Base-by-base conservation (phyloP, 2,329 filamentous ascomycete species). In the Phialophora verrucosa region DNA sequence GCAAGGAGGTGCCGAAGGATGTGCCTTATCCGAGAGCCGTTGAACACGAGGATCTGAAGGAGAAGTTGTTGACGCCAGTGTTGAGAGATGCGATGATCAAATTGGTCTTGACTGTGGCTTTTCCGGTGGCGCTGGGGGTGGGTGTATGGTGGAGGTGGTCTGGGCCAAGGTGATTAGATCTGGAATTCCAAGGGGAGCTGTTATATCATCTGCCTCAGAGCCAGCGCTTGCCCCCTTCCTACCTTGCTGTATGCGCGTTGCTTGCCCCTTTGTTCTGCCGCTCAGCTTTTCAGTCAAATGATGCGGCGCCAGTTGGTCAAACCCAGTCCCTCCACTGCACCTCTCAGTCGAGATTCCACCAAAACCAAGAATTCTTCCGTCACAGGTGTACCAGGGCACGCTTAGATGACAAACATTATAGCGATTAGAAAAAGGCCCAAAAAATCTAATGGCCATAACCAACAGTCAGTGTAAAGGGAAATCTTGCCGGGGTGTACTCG, bases 1-100 rank as follows among this genome's bases (percentile, higher is more conserved):
- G 29, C n/a, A 60, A 60, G 58, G 38, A 51, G 11, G 58, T 51
- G 27, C 58, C 58, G 2, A 60, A 60, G 58, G 58, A n/a, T 23
- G 58, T 60, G 20, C 25, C 27, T 4, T 60, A 32, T 11, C 58
- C 58, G 7, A 20, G 44, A 35, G 58, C 25, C 4, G 44, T 60
- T 5, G 42, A 60, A 14, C 58, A 60, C 11, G 29, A 35, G 44
- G 58, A 60, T 14, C 10, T 51, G 42, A 60, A 60, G 42, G 44
- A 60, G 8, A 51, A 35, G 17, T 20, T 23, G 42, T 2, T 51
- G n/a, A 3, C 11, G 29, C 58, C 58, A 7, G 3, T 32, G 27
- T 2, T 60, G 42, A 60, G n/a, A n/a, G 47, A 60, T 12, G 58
- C 58, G 1, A 50, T 23, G 25, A 35, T 51, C 27, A 60, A 51